These are phyloP conservation scores for Leccinum variabile DNA, from an alignment of 1,284 basidiomycete genomes.

Conservation along the genomic window DNA sequence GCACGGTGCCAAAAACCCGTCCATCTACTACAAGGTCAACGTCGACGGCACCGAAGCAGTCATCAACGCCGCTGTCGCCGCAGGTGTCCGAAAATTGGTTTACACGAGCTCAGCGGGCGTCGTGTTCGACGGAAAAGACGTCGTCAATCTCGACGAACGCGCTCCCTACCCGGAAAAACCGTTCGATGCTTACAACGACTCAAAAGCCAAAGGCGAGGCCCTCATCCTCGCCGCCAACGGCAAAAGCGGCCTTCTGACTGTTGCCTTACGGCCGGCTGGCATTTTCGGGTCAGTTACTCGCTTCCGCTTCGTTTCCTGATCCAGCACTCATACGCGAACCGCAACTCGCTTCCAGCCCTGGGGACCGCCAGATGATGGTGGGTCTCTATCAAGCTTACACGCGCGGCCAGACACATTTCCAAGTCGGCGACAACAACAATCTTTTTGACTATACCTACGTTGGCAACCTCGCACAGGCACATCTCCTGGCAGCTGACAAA, in stretches of 20 bases:
- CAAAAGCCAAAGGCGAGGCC: conserved; percentile 91
- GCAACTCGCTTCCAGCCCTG: conserved; percentile 56
- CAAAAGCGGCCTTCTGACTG: conserved; percentile 79
- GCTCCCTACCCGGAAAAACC: conserved; percentile 72
- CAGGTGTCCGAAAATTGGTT: conserved; percentile 83
- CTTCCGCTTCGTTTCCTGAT: background rate
- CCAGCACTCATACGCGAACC: background rate
- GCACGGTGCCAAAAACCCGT: conserved; percentile 67
- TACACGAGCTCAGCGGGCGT: conserved; percentile 96
- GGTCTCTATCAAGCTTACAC: conserved; percentile 84
- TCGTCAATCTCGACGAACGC: conserved; percentile 90
- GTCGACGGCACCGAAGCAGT: conserved; percentile 89
- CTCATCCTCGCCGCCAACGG: conserved; percentile 87
- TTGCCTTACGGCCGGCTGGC: conserved; percentile 91
- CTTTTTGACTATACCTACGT: conserved; percentile 98
- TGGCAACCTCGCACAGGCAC: conserved; percentile 93
- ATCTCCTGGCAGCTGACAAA: conserved; percentile 91
- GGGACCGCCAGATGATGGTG: conserved; percentile 86
- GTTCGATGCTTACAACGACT: conserved; percentile 93
- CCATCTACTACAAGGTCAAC: conserved; percentile 91
- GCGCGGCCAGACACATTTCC: conserved; percentile 85
- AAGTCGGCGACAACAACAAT: conserved; percentile 93
- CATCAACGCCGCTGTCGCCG: conserved; percentile 75
- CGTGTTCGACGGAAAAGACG: conserved; percentile 82
- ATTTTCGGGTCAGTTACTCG: conserved; percentile 83